phyloP scores from a whole-genome alignment of 2,329 filamentous ascomycete genomes.

The Fusarium gaditjirri region DNA sequence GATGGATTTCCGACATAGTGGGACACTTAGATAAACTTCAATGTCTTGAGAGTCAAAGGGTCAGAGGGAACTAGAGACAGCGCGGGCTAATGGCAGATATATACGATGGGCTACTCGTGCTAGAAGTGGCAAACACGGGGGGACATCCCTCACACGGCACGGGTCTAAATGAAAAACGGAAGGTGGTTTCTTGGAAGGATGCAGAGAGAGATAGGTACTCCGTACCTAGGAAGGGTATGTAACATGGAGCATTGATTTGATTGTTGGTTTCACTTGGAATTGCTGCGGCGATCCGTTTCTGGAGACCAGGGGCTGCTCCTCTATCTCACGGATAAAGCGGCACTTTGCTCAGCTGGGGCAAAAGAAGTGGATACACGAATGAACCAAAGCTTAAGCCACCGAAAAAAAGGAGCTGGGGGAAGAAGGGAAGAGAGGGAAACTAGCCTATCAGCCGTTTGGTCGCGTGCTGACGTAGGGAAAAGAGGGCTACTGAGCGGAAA shows the following conservation, averaged over 20 bases:
- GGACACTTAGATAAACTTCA: not conserved
- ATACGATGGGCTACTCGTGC: not conserved
- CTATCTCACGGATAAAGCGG: conserved; percentile 34
- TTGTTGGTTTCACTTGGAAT: conserved; percentile 1
- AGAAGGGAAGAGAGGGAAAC: not conserved
- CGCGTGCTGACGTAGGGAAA: not conserved
- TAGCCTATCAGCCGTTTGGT: conserved; percentile 20
- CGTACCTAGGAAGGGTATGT: not conserved
- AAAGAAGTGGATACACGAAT: conserved; percentile 12
- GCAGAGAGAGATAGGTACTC: conserved; percentile 2
- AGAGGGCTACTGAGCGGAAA: not conserved
- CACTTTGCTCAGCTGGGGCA: conserved; percentile 31
- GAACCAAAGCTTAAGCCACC: not conserved
- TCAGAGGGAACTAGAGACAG: not conserved
- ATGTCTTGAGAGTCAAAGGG: not conserved
- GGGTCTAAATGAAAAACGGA: conserved; percentile 29
- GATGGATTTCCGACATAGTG: conserved; percentile 34
- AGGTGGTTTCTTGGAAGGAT: conserved; percentile 20
- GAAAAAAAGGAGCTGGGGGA: not conserved
- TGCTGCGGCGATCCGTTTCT: conserved; percentile 6
- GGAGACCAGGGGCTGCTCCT: not conserved
- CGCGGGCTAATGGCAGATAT: conserved; percentile 18
- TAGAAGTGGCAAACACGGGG: conserved; percentile 7
- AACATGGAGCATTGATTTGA: conserved; percentile 7
- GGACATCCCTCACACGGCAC: not conserved